Evolutionary conservation across 192 early-diverging fungal genomes (phyloP).

Genomic region (Linnemannia schmuckeri): DNA sequence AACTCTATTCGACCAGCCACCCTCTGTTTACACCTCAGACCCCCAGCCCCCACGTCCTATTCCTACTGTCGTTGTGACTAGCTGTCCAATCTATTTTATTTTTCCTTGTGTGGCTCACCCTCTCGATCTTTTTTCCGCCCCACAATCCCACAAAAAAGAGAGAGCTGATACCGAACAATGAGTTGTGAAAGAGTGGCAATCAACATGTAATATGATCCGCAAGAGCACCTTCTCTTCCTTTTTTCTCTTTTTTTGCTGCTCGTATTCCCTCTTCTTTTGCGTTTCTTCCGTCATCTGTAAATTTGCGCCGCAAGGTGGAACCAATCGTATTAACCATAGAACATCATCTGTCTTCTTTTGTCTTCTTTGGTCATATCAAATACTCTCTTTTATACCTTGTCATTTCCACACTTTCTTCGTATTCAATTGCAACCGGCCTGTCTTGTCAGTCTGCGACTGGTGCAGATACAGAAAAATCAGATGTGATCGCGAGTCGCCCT

Average conservation of each 20-base stretch:
- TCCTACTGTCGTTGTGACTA: neutral
- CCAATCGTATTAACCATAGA: neutral
- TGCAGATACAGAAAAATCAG: constrained; percentile 53
- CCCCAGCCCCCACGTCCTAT: neutral
- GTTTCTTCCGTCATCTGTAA: neutral
- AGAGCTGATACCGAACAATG: neutral
- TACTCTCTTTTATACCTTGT: neutral
- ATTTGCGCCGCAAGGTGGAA: neutral
- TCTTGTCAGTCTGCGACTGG: constrained; percentile 46
- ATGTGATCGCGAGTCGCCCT: constrained; percentile 51
- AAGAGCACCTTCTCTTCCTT: neutral
- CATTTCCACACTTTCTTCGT: neutral
- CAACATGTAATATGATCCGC: neutral
- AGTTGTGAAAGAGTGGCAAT: no score
- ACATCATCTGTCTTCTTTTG: neutral
- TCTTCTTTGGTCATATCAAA: neutral
- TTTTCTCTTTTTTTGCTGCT: neutral
- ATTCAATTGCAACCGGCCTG: neutral
- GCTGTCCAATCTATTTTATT: no score
- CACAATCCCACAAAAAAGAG: neutral
- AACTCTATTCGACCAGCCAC: neutral
- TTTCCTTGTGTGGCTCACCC: neutral
- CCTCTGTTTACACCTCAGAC: neutral
- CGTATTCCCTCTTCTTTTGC: no score
- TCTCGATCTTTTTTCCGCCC: neutral